phyloP scores from a whole-genome alignment of 371 early-diverging fungal genomes.

The Synchytrium microbalum region DNA sequence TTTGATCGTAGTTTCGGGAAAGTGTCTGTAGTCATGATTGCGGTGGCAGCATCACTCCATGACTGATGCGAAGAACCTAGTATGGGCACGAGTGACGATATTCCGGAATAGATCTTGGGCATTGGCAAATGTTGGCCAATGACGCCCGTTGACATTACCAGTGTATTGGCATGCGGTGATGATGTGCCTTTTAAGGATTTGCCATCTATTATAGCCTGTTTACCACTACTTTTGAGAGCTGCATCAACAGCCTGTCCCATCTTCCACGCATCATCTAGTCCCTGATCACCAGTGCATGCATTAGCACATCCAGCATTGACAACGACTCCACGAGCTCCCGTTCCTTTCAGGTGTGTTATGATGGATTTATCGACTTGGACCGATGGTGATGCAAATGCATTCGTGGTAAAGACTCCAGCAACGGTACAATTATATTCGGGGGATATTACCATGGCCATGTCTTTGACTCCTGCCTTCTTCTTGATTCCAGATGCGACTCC shows the following conservation, averaged over 20 bases:
- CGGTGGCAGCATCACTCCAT: slow-evolving; percentile 77
- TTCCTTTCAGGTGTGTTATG: slow-evolving; percentile 40
- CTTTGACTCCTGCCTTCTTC: slow-evolving; percentile 57
- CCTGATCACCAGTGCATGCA: slow-evolving; percentile 86
- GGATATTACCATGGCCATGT: slow-evolving; percentile 76
- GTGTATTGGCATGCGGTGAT: slow-evolving; percentile 24
- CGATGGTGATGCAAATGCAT: slow-evolving; percentile 87
- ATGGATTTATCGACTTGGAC: slow-evolving; percentile 66
- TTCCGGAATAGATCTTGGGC: slow-evolving; percentile 72
- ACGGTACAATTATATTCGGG: slow-evolving; percentile 60
- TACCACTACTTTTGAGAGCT: slow-evolving; percentile 41
- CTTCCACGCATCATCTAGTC: slow-evolving; percentile 65
- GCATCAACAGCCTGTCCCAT: slow-evolving; percentile 41
- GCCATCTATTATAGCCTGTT: not conserved
- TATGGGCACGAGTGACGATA: slow-evolving; percentile 41
- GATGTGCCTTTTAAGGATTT: slow-evolving; percentile 4
- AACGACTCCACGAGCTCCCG: slow-evolving; percentile 49
- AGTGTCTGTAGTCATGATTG: slow-evolving; percentile 95
- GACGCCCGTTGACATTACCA: slow-evolving; percentile 95
- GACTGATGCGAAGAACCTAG: slow-evolving; percentile 37
- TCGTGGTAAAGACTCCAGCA: slow-evolving; percentile 87
- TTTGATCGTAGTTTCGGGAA: slow-evolving; percentile 70
- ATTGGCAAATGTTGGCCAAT: slow-evolving; percentile 88
- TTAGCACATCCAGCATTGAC: slow-evolving; percentile 94
- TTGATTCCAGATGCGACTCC: slow-evolving; percentile 74